phyloP scores from a whole-genome alignment of 2,329 filamentous ascomycete species.

The Onygenales sp. region DNA sequence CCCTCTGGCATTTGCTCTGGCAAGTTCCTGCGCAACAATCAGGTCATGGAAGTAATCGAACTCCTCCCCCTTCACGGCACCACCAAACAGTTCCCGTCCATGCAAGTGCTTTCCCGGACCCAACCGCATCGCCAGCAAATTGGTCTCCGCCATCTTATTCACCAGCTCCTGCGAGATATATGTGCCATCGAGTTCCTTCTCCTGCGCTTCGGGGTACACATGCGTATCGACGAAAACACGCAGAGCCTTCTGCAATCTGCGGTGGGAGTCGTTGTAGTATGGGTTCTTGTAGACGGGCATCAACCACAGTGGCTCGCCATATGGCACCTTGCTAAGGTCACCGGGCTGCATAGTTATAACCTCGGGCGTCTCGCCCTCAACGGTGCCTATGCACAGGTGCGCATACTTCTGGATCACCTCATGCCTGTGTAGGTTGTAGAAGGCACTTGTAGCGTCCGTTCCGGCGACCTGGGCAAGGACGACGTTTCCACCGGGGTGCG shows the following conservation, averaged over 20 bases:
- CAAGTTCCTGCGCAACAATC: conserved; percentile 64
- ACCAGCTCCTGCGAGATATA: conserved; percentile 63
- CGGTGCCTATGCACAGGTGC: conserved; percentile 62
- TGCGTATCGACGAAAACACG: conserved; percentile 51
- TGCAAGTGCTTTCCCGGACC: conserved; percentile 76
- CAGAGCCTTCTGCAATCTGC: conserved; percentile 45
- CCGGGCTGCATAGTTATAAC: conserved; percentile 61
- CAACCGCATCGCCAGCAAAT: conserved; percentile 71
- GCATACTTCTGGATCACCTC: conserved; percentile 78
- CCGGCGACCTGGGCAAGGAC: conserved; percentile 75
- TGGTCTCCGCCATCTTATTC: conserved; percentile 64
- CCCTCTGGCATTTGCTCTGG: conserved; percentile 58
- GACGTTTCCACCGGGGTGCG: conserved; percentile 71
- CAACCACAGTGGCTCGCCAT: conserved; percentile 73
- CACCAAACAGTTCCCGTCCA: conserved; percentile 56
- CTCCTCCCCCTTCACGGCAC: conserved; percentile 62
- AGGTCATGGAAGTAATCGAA: conserved; percentile 85
- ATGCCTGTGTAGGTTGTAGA: conserved; percentile 87
- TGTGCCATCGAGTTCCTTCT: conserved; percentile 55
- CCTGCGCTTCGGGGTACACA: conserved; percentile 48
- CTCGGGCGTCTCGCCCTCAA: conserved; percentile 65
- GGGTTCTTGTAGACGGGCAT: conserved; percentile 30
- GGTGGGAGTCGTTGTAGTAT: conserved; percentile 56
- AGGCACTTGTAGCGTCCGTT: conserved; percentile 68
- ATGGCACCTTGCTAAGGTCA: conserved; percentile 67